Base-by-base conservation (phyloP, 2,329 filamentous ascomycete genomes). In the Conoideocrella luteorostrata region DNA sequence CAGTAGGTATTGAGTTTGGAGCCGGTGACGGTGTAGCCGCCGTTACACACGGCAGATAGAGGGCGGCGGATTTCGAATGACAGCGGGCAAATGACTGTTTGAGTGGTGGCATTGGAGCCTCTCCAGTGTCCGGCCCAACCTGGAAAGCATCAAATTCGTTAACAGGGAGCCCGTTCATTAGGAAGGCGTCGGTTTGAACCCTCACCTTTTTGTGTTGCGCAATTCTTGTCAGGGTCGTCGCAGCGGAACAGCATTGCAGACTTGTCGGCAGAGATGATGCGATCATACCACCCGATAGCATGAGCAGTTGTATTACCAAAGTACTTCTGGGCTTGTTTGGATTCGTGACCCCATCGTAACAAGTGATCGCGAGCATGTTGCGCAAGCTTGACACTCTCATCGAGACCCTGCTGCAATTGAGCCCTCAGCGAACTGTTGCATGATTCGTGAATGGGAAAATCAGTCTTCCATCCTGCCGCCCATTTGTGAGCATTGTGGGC, bases 61-160 rank as follows among this genome's bases (percentile, higher is more conserved):
- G 70, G 72, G 28, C 70, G 72, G 39, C 82, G 77, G 37, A 69
- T 70, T 29, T 64, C 56, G 60, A 78, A 86, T 2, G 80, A 84
- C 2, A 76, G 66, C 5, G 73, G 70, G 62, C 82, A 86, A 60
- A 86, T 85, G 50, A 86, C 82, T 2, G 82, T 86, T 61, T 86
- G 81, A n/a, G n/a, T n/a, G n/a, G n/a, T n/a, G n/a, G n/a, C n/a
- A n/a, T n/a, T n/a, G n/a, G n/a, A n/a, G n/a, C n/a, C n/a, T n/a
- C n/a, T n/a, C n/a, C n/a, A n/a, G n/a, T n/a, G n/a, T n/a, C n/a
- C n/a, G n/a, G n/a, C n/a, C n/a, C n/a, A n/a, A n/a, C n/a, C n/a
- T n/a, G n/a, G n/a, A n/a, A n/a, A n/a, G n/a, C n/a, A n/a, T n/a
- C n/a, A n/a, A n/a, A n/a, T n/a, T n/a, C n/a, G n/a, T n/a, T n/a